Evolutionary conservation across 352 stramenopile genomes (phyloP).

Genomic region (Globisporangium paddicum): DNA sequence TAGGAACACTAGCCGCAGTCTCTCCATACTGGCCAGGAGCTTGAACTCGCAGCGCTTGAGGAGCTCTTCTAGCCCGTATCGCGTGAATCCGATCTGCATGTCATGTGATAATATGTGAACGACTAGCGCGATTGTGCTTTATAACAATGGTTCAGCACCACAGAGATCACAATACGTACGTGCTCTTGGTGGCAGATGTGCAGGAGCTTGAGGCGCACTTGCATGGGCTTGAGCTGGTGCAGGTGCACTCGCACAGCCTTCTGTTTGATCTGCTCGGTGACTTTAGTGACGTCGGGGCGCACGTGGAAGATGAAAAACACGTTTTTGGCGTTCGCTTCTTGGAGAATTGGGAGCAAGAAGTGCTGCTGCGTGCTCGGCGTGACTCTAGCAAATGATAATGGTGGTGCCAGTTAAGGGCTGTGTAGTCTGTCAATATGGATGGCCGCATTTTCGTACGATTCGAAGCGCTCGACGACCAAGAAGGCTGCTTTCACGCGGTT

Average conservation of each 20-base stretch:
- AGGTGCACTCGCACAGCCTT: constrained; percentile 37
- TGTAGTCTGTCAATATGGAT: no score
- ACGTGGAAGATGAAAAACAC: constrained; percentile 56
- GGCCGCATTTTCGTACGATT: constrained; percentile 38
- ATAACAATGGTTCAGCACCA: background rate
- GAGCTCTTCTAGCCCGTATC: constrained; percentile 50
- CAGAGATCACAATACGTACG: constrained; percentile 21
- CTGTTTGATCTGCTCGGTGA: constrained; percentile 58
- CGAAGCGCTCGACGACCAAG: constrained; percentile 55
- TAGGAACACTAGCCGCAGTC: constrained; percentile 44
- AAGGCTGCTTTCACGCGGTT: constrained; percentile 23
- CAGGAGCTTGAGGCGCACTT: constrained; percentile 55
- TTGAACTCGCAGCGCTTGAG: constrained; percentile 26
- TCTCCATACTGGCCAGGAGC: constrained; percentile 33
- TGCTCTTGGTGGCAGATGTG: constrained; percentile 38
- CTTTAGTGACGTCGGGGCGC: constrained; percentile 41
- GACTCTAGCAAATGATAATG: constrained; percentile 22
- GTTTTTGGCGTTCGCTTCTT: constrained; percentile 39
- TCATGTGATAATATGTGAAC: background rate
- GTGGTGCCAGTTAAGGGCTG: no score
- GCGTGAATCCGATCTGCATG: constrained; percentile 55
- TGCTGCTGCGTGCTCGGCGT: constrained; percentile 60
- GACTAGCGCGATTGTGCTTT: background rate
- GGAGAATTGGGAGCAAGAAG: constrained; percentile 43
- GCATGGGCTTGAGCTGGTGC: constrained; percentile 23